A percentile compares a stretch with the other conserved stretches of the same genome.
phyloP scores from a whole-genome alignment of 1,284 basidiomycete species.

The Tremellales sp. region DNA sequence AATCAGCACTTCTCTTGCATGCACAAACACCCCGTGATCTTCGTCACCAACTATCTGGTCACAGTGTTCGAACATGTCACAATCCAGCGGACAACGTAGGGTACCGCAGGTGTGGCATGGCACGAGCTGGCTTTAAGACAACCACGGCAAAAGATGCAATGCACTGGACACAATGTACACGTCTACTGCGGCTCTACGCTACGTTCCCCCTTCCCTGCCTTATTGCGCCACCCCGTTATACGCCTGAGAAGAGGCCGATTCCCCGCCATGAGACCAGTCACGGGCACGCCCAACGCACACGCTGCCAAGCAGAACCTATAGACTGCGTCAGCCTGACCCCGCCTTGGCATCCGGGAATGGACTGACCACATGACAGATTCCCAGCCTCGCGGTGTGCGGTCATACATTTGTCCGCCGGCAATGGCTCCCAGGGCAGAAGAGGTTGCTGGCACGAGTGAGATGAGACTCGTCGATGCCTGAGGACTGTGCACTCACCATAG shows the following conservation, averaged over 20 bases:
- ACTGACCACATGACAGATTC: slow-evolving; percentile 31
- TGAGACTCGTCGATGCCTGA: background rate
- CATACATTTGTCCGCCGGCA: slow-evolving; percentile 42
- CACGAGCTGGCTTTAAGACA: too few species aligned
- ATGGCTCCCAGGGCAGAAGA: slow-evolving; percentile 35
- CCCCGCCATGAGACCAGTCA: background rate
- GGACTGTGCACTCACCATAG: slow-evolving; percentile 27
- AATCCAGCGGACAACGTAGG: too few species aligned
- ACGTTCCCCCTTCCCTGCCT: too few species aligned
- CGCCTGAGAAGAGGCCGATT: background rate
- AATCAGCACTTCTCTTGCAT: background rate
- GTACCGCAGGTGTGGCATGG: too few species aligned
- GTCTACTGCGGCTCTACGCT: too few species aligned
- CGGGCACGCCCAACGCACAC: background rate
- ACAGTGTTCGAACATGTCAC: too few species aligned
- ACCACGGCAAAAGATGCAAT: too few species aligned
- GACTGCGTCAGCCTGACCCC: background rate
- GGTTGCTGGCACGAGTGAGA: slow-evolving; percentile 13
- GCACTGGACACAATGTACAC: too few species aligned
- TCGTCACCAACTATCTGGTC: too few species aligned
- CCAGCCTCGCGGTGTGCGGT: slow-evolving; percentile 36
- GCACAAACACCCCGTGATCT: too few species aligned
- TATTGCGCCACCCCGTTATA: background rate
- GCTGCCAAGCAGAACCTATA: background rate
- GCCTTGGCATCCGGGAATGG: background rate